Evolutionary conservation across 768 basidiomycete genomes (phyloP).

Genomic region (Suillus hirtellus): DNA sequence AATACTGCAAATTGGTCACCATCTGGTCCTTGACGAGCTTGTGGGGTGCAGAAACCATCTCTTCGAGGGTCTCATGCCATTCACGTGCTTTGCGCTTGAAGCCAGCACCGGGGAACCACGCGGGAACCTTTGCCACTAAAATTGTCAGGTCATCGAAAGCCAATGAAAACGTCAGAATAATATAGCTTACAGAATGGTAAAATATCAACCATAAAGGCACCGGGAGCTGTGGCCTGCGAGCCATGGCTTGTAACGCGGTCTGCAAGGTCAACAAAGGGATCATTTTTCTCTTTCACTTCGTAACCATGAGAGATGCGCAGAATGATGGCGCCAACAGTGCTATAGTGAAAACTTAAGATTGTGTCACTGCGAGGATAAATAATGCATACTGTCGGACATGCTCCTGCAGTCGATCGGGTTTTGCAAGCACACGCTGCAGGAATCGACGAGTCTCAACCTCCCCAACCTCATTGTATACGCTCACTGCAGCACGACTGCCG

Average conservation of each 20-base stretch:
- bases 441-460: conserved; percentile 44
- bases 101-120: not conserved
- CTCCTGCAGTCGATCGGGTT: conserved; percentile 36
- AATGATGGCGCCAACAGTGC: not conserved
- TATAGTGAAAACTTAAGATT: not conserved
- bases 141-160: not conserved
- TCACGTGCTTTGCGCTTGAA: not conserved
- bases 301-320: not conserved
- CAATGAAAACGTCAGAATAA: not conserved
- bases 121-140: not conserved
- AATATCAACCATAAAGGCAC: not conserved
- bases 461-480: conserved; percentile 34
- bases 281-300: not conserved
- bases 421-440: conserved; percentile 38
- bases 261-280: not conserved
- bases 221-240: not conserved
- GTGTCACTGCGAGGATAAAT: not conserved
- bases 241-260: not conserved
- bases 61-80: not conserved
- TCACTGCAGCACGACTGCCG: conserved; percentile 40
- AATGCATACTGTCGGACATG: conserved; percentile 42
- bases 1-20: not conserved
- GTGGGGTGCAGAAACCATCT: not conserved
- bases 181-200: not conserved
- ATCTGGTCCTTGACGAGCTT: not conserved